A percentile compares a stretch with the other conserved stretches of the same genome.
Conservation (phyloP, 2,329 filamentous ascomycete species). For the Trichoderma citrinoviride region DNA sequence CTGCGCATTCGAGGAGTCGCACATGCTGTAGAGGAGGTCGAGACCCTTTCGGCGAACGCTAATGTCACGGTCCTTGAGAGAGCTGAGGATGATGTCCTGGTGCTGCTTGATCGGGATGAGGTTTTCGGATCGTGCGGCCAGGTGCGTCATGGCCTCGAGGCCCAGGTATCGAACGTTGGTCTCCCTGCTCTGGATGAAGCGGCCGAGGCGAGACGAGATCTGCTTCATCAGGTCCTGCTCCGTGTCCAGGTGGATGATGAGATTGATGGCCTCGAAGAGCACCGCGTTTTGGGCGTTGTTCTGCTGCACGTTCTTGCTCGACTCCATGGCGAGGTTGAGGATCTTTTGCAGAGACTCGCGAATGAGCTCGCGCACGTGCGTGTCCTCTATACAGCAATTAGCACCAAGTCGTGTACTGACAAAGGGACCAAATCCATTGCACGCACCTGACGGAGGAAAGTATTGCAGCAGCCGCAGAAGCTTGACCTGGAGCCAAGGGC, state of each 20-base stretch:
- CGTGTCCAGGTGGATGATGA: constrained; percentile 95
- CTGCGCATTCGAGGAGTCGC: constrained; percentile 89
- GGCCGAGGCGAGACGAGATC: constrained; percentile 84
- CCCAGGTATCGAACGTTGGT: constrained; percentile 97
- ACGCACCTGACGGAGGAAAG: constrained; percentile 84
- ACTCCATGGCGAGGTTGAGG: constrained; percentile 84
- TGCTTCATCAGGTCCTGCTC: constrained; percentile 95
- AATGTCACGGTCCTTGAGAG: constrained; percentile 91
- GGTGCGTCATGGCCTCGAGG: constrained; percentile 95
- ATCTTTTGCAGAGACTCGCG: constrained; percentile 89
- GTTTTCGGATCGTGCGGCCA: constrained; percentile 89
- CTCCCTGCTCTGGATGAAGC: constrained; percentile 94
- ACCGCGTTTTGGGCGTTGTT: constrained; percentile 99
- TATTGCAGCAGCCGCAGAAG: constrained; percentile 89
- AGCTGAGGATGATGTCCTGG: constrained; percentile 92
- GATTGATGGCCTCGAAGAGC: constrained; percentile 95
- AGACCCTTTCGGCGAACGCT: constrained; percentile 94
- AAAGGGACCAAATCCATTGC: too few species aligned
- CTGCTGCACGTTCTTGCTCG: constrained; percentile 97
- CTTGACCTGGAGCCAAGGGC: constrained; percentile 97
- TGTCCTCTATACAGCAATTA: constrained; percentile 67
- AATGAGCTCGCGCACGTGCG: constrained; percentile 86
- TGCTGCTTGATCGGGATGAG: constrained; percentile 97
- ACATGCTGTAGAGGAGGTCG: constrained; percentile 99
- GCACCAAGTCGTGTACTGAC: background rate